Conservation (phyloP, 1,284 basidiomycete species). For the Ustilago cynodontis region DNA sequence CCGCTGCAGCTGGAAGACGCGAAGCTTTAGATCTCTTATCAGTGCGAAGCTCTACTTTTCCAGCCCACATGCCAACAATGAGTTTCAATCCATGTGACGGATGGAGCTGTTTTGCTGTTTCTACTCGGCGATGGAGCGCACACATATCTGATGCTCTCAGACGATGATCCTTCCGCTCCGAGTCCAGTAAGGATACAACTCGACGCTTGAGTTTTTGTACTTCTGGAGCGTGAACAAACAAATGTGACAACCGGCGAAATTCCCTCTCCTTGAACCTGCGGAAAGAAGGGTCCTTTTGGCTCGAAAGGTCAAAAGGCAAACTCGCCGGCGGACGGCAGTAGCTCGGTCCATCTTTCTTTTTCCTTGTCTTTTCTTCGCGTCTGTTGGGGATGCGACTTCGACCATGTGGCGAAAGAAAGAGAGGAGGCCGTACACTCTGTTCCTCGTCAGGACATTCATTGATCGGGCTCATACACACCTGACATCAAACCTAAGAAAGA, state of each 20-base stretch:
- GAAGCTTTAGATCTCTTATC: too few relatives aligned
- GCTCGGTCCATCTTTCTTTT: conserved; percentile 23
- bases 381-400: conserved; percentile 11
- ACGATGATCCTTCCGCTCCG: neutral
- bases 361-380: conserved; percentile 2
- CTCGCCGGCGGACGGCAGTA: conserved; percentile 27
- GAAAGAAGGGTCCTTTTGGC: neutral
- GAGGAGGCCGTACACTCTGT: neutral
- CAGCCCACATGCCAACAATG: neutral
- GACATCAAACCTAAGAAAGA: neutral
- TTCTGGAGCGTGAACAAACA: neutral
- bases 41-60: neutral
- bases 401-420: conserved; percentile 8
- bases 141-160: too few relatives aligned
- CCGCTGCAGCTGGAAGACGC: neutral
- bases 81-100: neutral
- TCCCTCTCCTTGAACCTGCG: neutral
- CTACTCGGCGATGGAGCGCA: too few relatives aligned
- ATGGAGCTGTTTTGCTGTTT: neutral
- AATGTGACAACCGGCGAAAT: conserved; percentile 15
- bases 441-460: too few relatives aligned
- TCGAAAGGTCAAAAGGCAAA: neutral
- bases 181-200: neutral
- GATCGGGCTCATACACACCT: neutral
- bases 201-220: neutral